Evolutionary conservation across 2,329 filamentous ascomycete species (phyloP), one percentile per base, ranked within the genome.

Genomic region (Davidsoniella neocaledoniae): DNA sequence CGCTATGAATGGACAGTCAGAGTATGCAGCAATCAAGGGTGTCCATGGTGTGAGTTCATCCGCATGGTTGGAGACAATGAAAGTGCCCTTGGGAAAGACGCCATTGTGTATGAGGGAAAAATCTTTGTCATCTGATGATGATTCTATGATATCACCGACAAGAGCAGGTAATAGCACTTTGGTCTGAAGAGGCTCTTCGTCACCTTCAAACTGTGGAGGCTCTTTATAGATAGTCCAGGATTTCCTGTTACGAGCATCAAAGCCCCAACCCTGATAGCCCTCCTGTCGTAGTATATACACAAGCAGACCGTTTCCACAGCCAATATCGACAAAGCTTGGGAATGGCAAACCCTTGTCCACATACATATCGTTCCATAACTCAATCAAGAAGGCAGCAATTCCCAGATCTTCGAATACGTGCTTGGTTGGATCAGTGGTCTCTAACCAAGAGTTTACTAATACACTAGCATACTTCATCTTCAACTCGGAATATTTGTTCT

Each of bases 11-110:
- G 87, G 83, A 9, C 82, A 83, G 2, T 75, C 66, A 0, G 82
- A 87, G 1, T 86, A 67, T 5, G 77, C 76, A 1, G 86, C 88
- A 39, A 98, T 75, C 16, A 96, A 73, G 0, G 91, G 91, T 0
- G 91, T 96, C 91, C 91, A 98, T 0, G 86, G 78, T 0, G 91
- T 98, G 12, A 98, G 73, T 65, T 98, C 88, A 61, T 98, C 91
- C 9, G 90, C 90, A 62, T 98, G 91, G 60, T 98, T 98, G 45
- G 87, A 94, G 55, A 98, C 83, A 58, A 98, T 86, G 63, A 98
- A 98, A 0, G 86, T 93, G 25, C 78, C 77, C 14, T 64, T 61
- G 0, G 77, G 71, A 59, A 96, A 94, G 8, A 70, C 59, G 36
- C 90, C 91, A 54, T 70, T 63, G 58, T 77, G 71, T 4, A 53